Evolutionary conservation across 352 stramenopile genomes (phyloP).

Genomic region (Phytophthora pistaciae): DNA sequence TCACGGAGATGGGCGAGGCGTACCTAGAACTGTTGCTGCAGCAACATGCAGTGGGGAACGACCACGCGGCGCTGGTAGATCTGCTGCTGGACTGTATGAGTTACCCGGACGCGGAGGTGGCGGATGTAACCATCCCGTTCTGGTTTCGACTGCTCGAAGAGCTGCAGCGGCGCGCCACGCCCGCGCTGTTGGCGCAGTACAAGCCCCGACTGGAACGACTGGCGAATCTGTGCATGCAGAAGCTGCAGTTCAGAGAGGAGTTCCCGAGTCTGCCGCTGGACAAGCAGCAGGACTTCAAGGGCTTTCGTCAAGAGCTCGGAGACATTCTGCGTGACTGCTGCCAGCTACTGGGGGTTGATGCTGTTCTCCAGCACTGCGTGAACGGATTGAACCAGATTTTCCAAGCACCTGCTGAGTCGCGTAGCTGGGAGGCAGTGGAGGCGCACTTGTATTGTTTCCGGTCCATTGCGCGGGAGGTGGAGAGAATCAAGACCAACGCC

Average conservation of each 20-base stretch:
- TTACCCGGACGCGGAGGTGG: slow-evolving; percentile 80
- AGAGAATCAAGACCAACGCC: slow-evolving; percentile 40
- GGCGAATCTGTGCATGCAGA: slow-evolving; percentile 81
- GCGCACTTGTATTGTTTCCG: slow-evolving; percentile 87
- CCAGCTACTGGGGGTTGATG: slow-evolving; percentile 72
- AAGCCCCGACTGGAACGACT: slow-evolving; percentile 63
- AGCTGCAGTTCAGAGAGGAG: slow-evolving; percentile 78
- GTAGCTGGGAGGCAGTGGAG: slow-evolving; percentile 81
- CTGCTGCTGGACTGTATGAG: slow-evolving; percentile 91
- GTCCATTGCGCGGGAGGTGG: slow-evolving; percentile 86
- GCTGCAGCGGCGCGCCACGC: slow-evolving; percentile 36
- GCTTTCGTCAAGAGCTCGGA: slow-evolving; percentile 78
- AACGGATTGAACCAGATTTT: slow-evolving; percentile 78
- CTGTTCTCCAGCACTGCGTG: slow-evolving; percentile 82
- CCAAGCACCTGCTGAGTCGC: slow-evolving; percentile 49
- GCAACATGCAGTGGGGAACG: slow-evolving; percentile 37
- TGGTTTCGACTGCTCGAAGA: slow-evolving; percentile 79
- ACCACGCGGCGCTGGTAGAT: slow-evolving; percentile 77
- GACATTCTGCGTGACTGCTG: slow-evolving; percentile 87
- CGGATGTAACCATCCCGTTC: slow-evolving; percentile 88
- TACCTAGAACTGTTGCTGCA: slow-evolving; percentile 85
- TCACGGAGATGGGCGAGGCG: slow-evolving; percentile 91
- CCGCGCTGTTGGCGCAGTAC: slow-evolving; percentile 51
- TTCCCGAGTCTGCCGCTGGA: slow-evolving; percentile 72
- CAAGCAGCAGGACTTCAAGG: slow-evolving; percentile 87